These are phyloP conservation scores for Schizonepeta tenuifolia DNA, from an alignment of 257 asterid genomes.

Conservation along the genomic window DNA sequence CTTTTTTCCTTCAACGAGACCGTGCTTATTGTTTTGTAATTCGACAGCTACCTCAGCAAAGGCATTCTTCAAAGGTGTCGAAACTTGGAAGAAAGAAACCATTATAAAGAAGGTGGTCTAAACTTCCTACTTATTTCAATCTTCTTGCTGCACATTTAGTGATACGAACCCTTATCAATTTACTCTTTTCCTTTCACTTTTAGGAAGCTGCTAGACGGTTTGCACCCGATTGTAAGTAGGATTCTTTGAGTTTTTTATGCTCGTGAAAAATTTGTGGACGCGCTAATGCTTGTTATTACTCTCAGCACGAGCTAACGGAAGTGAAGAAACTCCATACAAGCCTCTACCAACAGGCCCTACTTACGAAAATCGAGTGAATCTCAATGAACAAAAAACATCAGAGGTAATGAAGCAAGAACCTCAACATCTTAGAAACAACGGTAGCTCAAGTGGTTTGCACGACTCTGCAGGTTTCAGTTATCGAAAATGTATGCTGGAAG, in stretches of 20 bases:
- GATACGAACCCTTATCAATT: neutral
- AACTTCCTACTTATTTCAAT: conserved; percentile 19
- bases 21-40: conserved; percentile 14
- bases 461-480: conserved; percentile 41
- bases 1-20: conserved; percentile 4
- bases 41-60: conserved; percentile 52
- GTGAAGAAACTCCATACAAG: conserved; percentile 49
- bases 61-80: conserved; percentile 63
- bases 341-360: conserved; percentile 49
- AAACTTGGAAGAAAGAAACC: conserved; percentile 65
- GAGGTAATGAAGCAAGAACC: conserved; percentile 39
- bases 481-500: conserved; percentile 54
- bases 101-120: conserved; percentile 46
- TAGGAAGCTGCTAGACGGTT: conserved; percentile 57
- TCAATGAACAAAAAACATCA: conserved; percentile 34
- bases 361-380: conserved; percentile 34
- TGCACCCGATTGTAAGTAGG: conserved; percentile 45
- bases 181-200: conserved; percentile 7
- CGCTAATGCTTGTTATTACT: conserved; percentile 14
- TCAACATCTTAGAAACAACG: neutral
- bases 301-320: conserved; percentile 38
- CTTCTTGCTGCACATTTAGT: neutral
- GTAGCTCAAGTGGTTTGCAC: conserved; percentile 22
- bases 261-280: neutral
- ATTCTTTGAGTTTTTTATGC: conserved; percentile 2